Percentiles rank a stretch among this genome's conserved stretches.
These are phyloP conservation scores for Rhodomyrtus psidioides DNA, from an alignment of 441 rosid genomes.

Conservation along the genomic window DNA sequence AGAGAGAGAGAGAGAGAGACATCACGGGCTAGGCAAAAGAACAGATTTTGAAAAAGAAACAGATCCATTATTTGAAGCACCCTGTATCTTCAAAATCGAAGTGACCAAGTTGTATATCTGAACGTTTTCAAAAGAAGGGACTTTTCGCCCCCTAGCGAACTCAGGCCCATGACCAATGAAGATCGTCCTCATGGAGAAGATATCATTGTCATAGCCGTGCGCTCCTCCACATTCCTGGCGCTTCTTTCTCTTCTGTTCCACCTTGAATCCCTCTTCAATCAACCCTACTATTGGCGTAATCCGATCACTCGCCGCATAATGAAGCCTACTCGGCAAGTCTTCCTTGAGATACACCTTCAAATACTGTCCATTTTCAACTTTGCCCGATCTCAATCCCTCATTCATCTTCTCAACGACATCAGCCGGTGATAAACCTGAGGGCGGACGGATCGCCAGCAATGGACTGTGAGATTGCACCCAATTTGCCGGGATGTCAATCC, in stretches of 20 bases:
- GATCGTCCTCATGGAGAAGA: conserved; percentile 92
- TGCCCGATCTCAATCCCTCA: conserved; percentile 61
- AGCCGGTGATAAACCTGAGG: conserved; percentile 20
- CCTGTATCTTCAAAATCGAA: conserved; percentile 61
- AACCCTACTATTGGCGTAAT: conserved; percentile 78
- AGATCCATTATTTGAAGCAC: conserved; percentile 77
- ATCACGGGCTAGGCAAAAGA: conserved; percentile 28
- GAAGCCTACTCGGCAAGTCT: conserved; percentile 79
- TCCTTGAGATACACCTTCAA: conserved; percentile 78
- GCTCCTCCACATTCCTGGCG: conserved; percentile 80
- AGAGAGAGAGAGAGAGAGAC: background rate
- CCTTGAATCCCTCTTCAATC: conserved; percentile 65
- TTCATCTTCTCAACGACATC: conserved; percentile 69
- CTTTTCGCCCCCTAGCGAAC: conserved; percentile 68
- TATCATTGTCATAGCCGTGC: conserved; percentile 87
- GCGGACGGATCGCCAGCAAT: conserved; percentile 65
- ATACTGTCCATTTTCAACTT: conserved; percentile 66
- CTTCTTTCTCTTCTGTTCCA: conserved; percentile 48
- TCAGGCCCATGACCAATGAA: conserved; percentile 90
- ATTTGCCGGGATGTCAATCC: conserved; percentile 47
- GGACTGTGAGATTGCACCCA: conserved; percentile 78
- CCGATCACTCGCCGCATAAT: conserved; percentile 54
- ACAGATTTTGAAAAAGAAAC: conserved; percentile 28
- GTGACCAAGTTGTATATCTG: conserved; percentile 79
- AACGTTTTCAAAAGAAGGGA: conserved; percentile 86